Conservation (phyloP, 176 grass and related monocot species). For the Microstegium vimineum region DNA sequence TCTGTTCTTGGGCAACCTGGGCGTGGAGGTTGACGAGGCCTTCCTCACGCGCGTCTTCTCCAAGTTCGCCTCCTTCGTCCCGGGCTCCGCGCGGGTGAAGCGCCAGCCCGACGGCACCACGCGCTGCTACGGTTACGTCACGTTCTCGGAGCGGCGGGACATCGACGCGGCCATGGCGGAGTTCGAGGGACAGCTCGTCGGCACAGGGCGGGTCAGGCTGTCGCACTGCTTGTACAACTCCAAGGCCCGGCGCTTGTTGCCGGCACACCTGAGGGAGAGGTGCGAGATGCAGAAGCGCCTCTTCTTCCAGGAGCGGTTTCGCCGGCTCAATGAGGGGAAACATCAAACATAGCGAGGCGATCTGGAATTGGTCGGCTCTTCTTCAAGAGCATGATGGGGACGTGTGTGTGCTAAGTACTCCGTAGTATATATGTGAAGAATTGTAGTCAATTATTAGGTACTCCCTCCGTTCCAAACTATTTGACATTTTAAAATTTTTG, state of each 20-base stretch:
- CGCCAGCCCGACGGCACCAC: neutral
- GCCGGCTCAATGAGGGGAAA: neutral
- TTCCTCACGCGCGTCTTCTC: neutral
- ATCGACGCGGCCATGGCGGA: neutral
- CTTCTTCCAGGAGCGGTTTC: neutral
- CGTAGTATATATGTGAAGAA: too few species aligned
- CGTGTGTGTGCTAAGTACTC: too few species aligned
- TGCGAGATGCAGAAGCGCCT: neutral
- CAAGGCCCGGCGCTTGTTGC: neutral
- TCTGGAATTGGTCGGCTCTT: too few species aligned
- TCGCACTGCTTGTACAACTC: neutral
- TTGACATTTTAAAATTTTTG: too few species aligned
- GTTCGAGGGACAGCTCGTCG: neutral
- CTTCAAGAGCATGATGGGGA: too few species aligned
- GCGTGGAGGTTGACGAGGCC: neutral
- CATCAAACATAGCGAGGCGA: too few species aligned
- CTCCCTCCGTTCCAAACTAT: too few species aligned
- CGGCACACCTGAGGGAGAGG: neutral
- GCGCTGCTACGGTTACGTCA: neutral
- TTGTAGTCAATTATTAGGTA: too few species aligned
- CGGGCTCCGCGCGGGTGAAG: neutral
- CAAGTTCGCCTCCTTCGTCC: neutral
- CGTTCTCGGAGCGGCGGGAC: neutral
- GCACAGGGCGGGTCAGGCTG: neutral
- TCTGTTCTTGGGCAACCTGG: conserved; percentile 1